phyloP scores from a whole-genome alignment of 768 basidiomycete species.

The Termitomyces sp. region DNA sequence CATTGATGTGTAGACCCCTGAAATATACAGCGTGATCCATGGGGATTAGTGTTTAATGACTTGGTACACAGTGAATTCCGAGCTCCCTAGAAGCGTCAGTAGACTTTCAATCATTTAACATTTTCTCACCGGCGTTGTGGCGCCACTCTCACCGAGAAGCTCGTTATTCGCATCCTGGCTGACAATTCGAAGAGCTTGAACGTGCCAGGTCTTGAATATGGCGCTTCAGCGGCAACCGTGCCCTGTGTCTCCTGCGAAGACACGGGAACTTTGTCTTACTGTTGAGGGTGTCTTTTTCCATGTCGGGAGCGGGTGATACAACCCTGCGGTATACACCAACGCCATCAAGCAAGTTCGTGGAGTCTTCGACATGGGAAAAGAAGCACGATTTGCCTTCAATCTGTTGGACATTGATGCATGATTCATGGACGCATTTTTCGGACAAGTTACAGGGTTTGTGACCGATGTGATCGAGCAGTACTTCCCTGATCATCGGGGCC shows the following conservation, averaged over 20 bases:
- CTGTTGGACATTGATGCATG: conserved; percentile 95
- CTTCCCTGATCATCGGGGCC: conserved; percentile 69
- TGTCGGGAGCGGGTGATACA: conserved; percentile 96
- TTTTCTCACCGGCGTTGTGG: too few relatives aligned
- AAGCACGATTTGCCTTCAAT: conserved; percentile 76
- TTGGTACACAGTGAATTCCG: too few relatives aligned
- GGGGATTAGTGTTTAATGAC: too few relatives aligned
- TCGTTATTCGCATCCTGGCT: conserved; percentile 91
- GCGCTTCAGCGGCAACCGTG: conserved; percentile 78
- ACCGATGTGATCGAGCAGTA: conserved; percentile 67
- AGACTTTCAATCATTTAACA: too few relatives aligned
- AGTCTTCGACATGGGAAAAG: conserved; percentile 87
- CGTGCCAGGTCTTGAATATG: conserved; percentile 92
- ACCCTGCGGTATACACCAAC: conserved; percentile 86
- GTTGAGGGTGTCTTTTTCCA: conserved; percentile 98
- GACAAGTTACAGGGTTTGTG: conserved; percentile 69
- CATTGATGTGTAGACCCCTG: too few relatives aligned
- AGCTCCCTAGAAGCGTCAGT: too few relatives aligned
- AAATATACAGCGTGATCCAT: too few relatives aligned
- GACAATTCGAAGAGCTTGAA: conserved; percentile 96
- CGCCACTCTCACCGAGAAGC: conserved; percentile 71
- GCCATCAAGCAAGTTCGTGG: conserved; percentile 80
- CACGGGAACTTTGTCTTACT: conserved; percentile 72
- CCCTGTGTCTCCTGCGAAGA: conserved; percentile 75
- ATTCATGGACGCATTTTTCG: conserved; percentile 87